Evolutionary conservation across 2,329 filamentous ascomycete genomes (phyloP).

Genomic region (Ophiostoma pallidulum): DNA sequence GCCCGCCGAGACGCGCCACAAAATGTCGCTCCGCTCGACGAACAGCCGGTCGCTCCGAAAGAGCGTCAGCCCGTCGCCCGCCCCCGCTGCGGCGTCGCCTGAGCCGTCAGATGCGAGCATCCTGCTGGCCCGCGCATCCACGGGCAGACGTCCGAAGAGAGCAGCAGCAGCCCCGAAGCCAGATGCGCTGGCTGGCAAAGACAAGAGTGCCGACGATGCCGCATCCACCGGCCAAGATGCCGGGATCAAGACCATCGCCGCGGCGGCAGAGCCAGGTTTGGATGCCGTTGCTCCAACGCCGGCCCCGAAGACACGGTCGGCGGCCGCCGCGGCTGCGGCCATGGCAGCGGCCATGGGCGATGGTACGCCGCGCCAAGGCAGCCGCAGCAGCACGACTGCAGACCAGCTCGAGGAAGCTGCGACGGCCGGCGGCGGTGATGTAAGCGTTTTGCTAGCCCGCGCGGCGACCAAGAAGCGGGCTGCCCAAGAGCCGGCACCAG

Average conservation of each 20-base stretch:
- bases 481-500: not conserved
- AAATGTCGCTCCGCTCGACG: slow-evolving; percentile 15
- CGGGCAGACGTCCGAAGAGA: slow-evolving; percentile 4
- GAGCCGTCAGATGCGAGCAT: slow-evolving; percentile 20
- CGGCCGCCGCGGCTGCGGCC: not conserved
- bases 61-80: slow-evolving; percentile 3
- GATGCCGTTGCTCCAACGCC: not conserved
- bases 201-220: not conserved
- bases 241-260: no score
- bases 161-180: not conserved
- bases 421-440: not conserved
- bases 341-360: not conserved
- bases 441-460: slow-evolving; percentile 9
- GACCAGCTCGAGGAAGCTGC: not conserved
- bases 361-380: not conserved
- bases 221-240: no score
- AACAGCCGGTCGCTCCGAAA: not conserved
- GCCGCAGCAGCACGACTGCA: not conserved
- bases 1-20: slow-evolving; percentile 7
- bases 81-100: not conserved
- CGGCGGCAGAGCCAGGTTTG: no score
- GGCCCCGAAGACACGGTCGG: not conserved
- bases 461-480: not conserved
- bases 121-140: slow-evolving; percentile 17
- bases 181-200: not conserved